A percentile compares a stretch with the other conserved stretches of the same genome.
These are phyloP conservation scores for Flaveria sonorensis DNA, from an alignment of 129 eudicot genomes.

Conservation along the genomic window DNA sequence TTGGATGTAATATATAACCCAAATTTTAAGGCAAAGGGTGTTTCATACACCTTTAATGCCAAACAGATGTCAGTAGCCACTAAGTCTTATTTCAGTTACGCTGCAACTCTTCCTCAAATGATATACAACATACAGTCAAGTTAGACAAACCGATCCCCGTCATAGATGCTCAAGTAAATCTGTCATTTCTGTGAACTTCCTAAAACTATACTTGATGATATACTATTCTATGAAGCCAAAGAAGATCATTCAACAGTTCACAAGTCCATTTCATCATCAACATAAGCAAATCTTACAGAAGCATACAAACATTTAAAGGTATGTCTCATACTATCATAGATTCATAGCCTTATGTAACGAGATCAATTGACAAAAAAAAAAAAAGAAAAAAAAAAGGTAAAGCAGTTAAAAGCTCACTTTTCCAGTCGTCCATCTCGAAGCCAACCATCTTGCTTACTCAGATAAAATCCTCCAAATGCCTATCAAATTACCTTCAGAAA, in stretches of 20 bases:
- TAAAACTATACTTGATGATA: background rate
- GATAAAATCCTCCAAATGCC: slow-evolving; percentile 16
- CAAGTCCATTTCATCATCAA: background rate
- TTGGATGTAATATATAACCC: too few relatives aligned
- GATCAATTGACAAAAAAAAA: background rate
- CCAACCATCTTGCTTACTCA: slow-evolving; percentile 34
- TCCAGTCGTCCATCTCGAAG: slow-evolving; percentile 41
- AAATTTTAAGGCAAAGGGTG: too few relatives aligned
- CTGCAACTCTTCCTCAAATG: background rate
- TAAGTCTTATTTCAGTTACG: background rate
- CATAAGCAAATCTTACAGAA: background rate
- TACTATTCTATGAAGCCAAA: background rate
- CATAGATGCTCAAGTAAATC: background rate
- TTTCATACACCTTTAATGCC: slow-evolving; percentile 6
- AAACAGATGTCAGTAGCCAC: background rate
- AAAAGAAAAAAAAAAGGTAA: background rate
- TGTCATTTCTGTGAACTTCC: slow-evolving; percentile 4
- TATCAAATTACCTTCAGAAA: background rate
- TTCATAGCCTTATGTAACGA: background rate
- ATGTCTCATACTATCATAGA: slow-evolving; percentile 3
- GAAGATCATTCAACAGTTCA: background rate
- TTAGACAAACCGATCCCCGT: background rate
- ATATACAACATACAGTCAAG: background rate
- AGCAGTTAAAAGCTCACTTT: slow-evolving; percentile 22
- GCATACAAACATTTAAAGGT: slow-evolving; percentile 1